A percentile compares a stretch with the other conserved stretches of the same genome.
Conservation (phyloP, 2,329 filamentous ascomycete genomes). For the Exophiala calicioides region DNA sequence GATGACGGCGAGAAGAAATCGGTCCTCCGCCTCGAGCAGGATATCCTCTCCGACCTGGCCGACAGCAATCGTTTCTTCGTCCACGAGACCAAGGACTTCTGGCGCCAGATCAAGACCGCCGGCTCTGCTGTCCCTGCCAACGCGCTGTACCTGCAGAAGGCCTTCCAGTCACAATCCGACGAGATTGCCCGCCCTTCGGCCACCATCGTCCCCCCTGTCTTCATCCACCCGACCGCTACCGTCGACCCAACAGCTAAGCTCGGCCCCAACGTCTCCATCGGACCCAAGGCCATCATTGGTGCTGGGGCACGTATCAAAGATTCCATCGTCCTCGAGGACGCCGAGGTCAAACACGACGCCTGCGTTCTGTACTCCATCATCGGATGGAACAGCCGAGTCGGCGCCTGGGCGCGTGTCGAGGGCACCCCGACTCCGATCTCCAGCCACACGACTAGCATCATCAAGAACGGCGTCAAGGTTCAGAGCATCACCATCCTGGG, state of each 20-base stretch:
- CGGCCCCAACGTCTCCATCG: constrained; percentile 93
- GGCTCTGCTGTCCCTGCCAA: constrained; percentile 96
- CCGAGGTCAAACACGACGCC: constrained; percentile 94
- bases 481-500: constrained; percentile 97
- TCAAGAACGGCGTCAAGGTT: constrained; percentile 98
- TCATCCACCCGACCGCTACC: constrained; percentile 86
- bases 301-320: constrained; percentile 92
- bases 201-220: constrained; percentile 88
- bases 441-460: constrained; percentile 88
- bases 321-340: constrained; percentile 90
- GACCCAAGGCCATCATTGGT: constrained; percentile 80
- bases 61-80: constrained; percentile 98
- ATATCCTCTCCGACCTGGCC: constrained; percentile 91
- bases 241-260: constrained; percentile 96
- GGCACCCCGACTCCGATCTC: constrained; percentile 84
- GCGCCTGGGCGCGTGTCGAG: constrained; percentile 97
- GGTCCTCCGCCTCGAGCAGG: constrained; percentile 92
- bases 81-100: constrained; percentile 98
- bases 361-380: constrained; percentile 96
- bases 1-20: constrained; percentile 76
- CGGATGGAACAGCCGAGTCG: constrained; percentile 92
- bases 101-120: constrained; percentile 99
- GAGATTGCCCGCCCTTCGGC: constrained; percentile 82
- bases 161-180: constrained; percentile 75
- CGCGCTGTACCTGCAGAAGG: constrained; percentile 92